Percentiles rank a stretch among this genome's conserved stretches.
Evolutionary conservation across 2,329 filamentous ascomycete genomes (phyloP).

Genomic region (Penicillium sp.): DNA sequence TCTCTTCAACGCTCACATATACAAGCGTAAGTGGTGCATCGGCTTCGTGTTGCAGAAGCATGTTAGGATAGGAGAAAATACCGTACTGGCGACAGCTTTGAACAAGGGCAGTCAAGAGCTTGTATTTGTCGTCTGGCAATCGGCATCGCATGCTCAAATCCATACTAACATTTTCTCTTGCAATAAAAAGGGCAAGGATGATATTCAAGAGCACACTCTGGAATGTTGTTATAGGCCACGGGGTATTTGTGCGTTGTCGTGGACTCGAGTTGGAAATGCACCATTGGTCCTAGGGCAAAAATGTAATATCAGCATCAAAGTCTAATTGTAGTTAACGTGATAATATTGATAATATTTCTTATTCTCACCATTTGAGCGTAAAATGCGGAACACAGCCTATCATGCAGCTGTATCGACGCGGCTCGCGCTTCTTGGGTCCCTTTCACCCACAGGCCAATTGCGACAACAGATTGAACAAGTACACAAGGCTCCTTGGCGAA

Average conservation of each 20-base stretch:
- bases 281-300: conserved; percentile 12
- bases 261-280: conserved; percentile 4
- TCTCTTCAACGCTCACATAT: conserved; percentile 24
- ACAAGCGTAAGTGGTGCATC: conserved; percentile 17
- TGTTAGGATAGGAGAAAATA: conserved; percentile 25
- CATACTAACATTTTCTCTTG: conserved; percentile 1
- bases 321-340: not conserved
- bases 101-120: conserved; percentile 20
- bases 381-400: conserved; percentile 16
- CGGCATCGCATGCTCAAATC: conserved; percentile 11
- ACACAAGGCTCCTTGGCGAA: conserved; percentile 19
- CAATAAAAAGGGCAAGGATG: conserved; percentile 21
- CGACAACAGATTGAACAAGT: conserved; percentile 25
- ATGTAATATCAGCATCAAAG: not conserved
- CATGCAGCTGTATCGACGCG: conserved; percentile 21
- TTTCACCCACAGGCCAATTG: conserved; percentile 25
- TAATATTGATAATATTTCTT: not conserved
- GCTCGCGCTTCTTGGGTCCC: conserved; percentile 15
- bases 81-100: conserved; percentile 20
- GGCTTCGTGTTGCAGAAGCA: conserved; percentile 15
- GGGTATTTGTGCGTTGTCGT: not conserved
- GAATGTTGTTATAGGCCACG: conserved; percentile 28
- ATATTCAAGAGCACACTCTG: conserved; percentile 26
- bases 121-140: conserved; percentile 9
- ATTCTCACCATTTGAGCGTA: conserved; percentile 19